These are phyloP conservation scores for Akanthomyces uredinophilus DNA, from an alignment of 2,329 filamentous ascomycete genomes.

Conservation along the genomic window DNA sequence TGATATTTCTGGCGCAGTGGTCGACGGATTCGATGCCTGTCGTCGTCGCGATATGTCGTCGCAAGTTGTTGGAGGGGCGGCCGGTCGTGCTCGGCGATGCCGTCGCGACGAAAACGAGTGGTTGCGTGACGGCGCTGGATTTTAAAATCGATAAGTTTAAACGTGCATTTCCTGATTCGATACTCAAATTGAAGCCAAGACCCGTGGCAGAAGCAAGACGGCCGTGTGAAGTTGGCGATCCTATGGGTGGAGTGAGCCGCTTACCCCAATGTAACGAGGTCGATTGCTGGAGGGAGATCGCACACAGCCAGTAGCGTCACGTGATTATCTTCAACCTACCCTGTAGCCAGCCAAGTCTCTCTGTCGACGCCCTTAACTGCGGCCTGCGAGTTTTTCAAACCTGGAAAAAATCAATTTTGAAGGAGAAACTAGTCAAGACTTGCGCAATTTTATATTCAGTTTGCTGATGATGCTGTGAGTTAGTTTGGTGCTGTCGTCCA, in stretches of 20 bases:
- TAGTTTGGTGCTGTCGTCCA: neutral
- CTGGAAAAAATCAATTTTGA: neutral
- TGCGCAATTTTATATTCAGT: neutral
- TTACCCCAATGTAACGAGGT: constrained; percentile 13
- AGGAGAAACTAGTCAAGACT: neutral
- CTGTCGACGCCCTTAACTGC: neutral
- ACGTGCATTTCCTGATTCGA: neutral
- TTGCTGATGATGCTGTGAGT: neutral
- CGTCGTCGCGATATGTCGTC: constrained; percentile 8
- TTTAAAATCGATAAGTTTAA: neutral
- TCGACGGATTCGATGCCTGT: constrained; percentile 7
- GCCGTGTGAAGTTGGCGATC: constrained; percentile 14
- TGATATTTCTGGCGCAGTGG: neutral
- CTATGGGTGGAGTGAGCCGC: constrained; percentile 13
- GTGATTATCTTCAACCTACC: constrained; percentile 1
- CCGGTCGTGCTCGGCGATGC: neutral
- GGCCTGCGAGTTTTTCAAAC: neutral
- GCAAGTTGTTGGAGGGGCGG: constrained; percentile 10
- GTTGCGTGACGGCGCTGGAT: neutral
- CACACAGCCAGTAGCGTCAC: neutral
- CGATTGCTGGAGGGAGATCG: constrained; percentile 11
- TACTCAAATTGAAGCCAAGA: neutral
- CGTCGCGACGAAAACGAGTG: constrained; percentile 10
- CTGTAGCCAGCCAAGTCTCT: neutral
- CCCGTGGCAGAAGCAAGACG: neutral